These are phyloP conservation scores for Hemerocallis citrina DNA, from an alignment of 106 monocot genomes.

Conservation along the genomic window DNA sequence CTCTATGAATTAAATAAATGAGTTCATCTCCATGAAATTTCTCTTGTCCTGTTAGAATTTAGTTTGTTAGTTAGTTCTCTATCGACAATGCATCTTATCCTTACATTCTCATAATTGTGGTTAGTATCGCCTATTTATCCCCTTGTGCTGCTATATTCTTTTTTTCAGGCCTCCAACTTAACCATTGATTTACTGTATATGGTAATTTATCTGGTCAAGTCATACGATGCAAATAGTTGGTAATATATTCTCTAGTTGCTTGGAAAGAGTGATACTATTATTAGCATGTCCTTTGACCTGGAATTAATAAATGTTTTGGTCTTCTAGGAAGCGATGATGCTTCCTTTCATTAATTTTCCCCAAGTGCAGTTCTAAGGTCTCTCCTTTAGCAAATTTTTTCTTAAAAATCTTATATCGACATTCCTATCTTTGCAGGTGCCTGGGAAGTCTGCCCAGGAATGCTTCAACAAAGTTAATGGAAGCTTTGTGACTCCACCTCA, in stretches of 20 bases:
- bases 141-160: no score
- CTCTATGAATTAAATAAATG: no score
- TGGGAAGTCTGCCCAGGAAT: slow-evolving; percentile 58
- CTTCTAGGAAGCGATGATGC: not conserved
- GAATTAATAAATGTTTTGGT: not conserved
- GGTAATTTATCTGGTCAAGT: not conserved
- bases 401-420: not conserved
- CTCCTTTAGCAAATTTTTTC: not conserved
- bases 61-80: no score
- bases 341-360: not conserved
- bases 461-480: slow-evolving; percentile 52
- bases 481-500: slow-evolving; percentile 40
- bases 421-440: slow-evolving; percentile 35
- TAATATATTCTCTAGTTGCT: not conserved
- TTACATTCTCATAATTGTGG: no score
- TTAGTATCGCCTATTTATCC: no score
- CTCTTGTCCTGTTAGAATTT: no score
- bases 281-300: not conserved
- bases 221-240: not conserved
- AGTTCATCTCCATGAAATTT: no score
- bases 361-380: not conserved
- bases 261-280: not conserved
- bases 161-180: no score
- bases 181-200: not conserved
- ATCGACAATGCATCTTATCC: no score